Base-by-base conservation (phyloP, 495 filamentous ascomycete species). In the Aspergillus nidulans region DNA sequence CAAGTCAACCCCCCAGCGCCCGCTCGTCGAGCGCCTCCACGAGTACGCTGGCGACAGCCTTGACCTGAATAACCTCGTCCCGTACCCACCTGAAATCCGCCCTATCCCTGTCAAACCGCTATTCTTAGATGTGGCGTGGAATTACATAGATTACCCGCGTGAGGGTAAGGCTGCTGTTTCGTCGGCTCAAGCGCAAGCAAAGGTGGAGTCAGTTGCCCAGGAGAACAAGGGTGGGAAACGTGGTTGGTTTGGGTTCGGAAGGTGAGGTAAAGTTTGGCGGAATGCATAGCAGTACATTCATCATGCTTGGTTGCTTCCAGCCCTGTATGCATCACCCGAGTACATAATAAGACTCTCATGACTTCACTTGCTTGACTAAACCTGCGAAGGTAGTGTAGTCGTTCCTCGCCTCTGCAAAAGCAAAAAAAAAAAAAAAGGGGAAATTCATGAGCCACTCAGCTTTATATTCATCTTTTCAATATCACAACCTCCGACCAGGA, bases 121-220 rank as follows among this genome's bases (percentile, higher is more conserved):
- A 15, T 97, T 97, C 77, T 81, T 97, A 42, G 94, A 99, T 67
- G 89, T 96, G 12, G 94, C 94, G 15, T 97, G 90, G 88, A 99
- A 97, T 68, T 99, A 96, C 66, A 90, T 99, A 56, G 85, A 91
- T 19, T 99, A 99, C 68, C 92, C 94, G 2, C 88, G 87, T 3
- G 63, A 64, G 26, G 57, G 54, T 2, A 46, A 55, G 13, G 49
- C 42, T 6, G 49, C 42, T 8, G 58, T 26, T 16, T 60, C 65
- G 38, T 55, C 12, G 6, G 58, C 57, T 7, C 60, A 66, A 40
- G 64, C 53, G 3, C 63, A 68, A 38, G 53, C 46, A 8, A 2
- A 62, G 30, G 30, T 5, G 8, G 69, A 69, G 34, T 63, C 74
- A 41, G 58, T 59, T 18, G 52, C 70, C 6, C 70, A 81, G 51